Evolutionary conservation across 805 yeast species (phyloP).

Genomic region (Saturnispora dispora): DNA sequence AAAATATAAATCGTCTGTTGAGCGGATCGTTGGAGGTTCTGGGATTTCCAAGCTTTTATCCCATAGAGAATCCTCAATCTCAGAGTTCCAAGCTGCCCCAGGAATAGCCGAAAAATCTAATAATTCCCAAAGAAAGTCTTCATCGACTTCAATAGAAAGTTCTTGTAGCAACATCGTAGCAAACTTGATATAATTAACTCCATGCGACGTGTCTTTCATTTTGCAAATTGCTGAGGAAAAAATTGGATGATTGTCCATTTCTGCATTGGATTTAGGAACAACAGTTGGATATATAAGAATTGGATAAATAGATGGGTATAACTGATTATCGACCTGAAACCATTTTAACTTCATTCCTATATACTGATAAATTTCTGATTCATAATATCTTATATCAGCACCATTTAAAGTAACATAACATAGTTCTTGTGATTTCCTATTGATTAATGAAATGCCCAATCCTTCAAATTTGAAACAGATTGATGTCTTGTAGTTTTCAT

Average conservation of each 20-base stretch:
- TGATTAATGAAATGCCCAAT: slow-evolving; percentile 77
- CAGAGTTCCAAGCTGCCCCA: slow-evolving; percentile 65
- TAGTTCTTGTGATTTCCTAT: slow-evolving; percentile 58
- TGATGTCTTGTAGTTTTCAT: slow-evolving; percentile 43
- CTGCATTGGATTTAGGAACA: slow-evolving; percentile 74
- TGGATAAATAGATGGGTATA: slow-evolving; percentile 82
- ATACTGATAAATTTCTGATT: slow-evolving; percentile 77
- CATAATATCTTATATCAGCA: slow-evolving; percentile 68
- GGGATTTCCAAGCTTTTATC: slow-evolving; percentile 61
- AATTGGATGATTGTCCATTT: slow-evolving; percentile 83
- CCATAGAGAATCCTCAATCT: slow-evolving; percentile 37
- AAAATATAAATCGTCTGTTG: slow-evolving; percentile 69
- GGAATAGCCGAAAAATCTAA: slow-evolving; percentile 75
- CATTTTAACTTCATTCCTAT: slow-evolving; percentile 77
- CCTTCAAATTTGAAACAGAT: slow-evolving; percentile 69
- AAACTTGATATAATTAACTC: slow-evolving; percentile 81
- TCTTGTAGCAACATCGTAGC: slow-evolving; percentile 87
- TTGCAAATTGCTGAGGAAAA: slow-evolving; percentile 77
- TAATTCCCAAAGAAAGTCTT: slow-evolving; percentile 77
- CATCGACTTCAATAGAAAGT: slow-evolving; percentile 86
- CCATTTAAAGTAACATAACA: slow-evolving; percentile 80
- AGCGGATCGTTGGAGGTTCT: slow-evolving; percentile 47
- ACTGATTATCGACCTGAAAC: slow-evolving; percentile 90
- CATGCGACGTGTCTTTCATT: slow-evolving; percentile 84
- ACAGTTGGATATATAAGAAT: slow-evolving; percentile 85